A percentile compares a stretch with the other conserved stretches of the same genome.
Evolutionary conservation across 2,329 filamentous ascomycete species (phyloP).

Genomic region (Cyphellophora europaea): DNA sequence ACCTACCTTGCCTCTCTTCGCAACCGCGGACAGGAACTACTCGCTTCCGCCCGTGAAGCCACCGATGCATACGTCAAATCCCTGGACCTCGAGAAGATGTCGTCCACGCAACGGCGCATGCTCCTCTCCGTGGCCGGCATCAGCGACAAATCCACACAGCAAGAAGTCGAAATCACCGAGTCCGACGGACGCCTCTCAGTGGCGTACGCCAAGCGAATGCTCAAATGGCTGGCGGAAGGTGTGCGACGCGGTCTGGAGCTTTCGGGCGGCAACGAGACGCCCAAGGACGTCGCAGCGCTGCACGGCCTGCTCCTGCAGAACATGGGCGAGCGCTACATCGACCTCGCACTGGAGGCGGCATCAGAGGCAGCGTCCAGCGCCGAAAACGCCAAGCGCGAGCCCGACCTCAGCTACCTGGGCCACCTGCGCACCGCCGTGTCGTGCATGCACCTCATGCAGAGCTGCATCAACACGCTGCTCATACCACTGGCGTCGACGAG

Average conservation of each 20-base stretch:
- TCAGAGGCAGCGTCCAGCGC: conserved; percentile 67
- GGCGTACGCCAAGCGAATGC: conserved; percentile 90
- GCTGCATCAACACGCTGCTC: conserved; percentile 82
- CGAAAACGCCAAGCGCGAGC: conserved; percentile 72
- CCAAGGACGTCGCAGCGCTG: conserved; percentile 83
- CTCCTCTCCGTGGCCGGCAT: conserved; percentile 83
- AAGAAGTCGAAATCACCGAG: conserved; percentile 78
- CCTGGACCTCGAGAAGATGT: conserved; percentile 80
- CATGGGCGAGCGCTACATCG: conserved; percentile 75
- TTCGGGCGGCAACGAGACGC: conserved; percentile 77
- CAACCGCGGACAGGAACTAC: conserved; percentile 78
- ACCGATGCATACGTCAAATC: conserved; percentile 67
- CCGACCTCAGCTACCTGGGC: conserved; percentile 75
- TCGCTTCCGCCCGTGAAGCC: conserved; percentile 72
- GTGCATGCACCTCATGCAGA: conserved; percentile 86
- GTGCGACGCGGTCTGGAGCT: conserved; percentile 86
- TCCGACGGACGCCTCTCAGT: conserved; percentile 77
- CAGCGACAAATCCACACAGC: conserved; percentile 56
- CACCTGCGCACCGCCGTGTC: conserved; percentile 73
- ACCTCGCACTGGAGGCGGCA: conserved; percentile 57
- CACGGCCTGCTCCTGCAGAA: conserved; percentile 74
- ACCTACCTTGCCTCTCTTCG: conserved; percentile 89
- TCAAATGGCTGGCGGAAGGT: conserved; percentile 93
- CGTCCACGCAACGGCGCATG: conserved; percentile 79
- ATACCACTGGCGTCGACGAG: conserved; percentile 83